Evolutionary conservation across 2,329 filamentous ascomycete species (phyloP).

Genomic region (Nothomitra cinnamomea): DNA sequence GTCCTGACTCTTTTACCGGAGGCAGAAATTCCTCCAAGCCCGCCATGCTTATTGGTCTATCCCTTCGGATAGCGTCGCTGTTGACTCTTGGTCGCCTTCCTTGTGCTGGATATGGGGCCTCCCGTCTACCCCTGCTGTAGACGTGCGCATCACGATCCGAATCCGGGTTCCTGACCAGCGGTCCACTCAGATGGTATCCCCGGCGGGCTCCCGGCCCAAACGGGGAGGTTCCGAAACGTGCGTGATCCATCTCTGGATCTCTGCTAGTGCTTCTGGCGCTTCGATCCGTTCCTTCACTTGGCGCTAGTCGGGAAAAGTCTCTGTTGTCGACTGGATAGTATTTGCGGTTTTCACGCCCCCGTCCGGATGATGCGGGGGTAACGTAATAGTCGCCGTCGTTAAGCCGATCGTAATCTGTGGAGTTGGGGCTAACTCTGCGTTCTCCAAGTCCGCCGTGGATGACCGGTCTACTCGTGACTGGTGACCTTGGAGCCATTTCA

Average conservation of each 20-base stretch:
- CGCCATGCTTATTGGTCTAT: constrained; percentile 22
- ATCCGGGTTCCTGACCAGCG: background rate
- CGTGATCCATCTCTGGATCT: background rate
- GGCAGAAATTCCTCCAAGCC: constrained; percentile 20
- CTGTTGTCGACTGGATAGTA: background rate
- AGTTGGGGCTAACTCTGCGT: background rate
- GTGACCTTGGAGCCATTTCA: background rate
- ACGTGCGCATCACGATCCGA: background rate
- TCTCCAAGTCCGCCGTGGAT: background rate
- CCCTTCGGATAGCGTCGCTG: background rate
- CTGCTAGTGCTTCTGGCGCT: background rate
- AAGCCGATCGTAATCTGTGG: background rate
- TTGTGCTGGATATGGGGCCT: background rate
- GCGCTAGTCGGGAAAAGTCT: background rate
- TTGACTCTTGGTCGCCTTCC: background rate
- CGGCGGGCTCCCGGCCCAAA: background rate
- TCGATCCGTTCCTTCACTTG: background rate
- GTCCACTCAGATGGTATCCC: background rate
- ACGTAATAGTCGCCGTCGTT: constrained; percentile 4
- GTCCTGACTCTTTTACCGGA: constrained; percentile 16
- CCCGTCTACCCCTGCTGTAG: background rate
- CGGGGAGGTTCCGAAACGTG: background rate
- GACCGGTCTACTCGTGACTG: background rate
- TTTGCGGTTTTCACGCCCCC: background rate
- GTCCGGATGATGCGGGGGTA: background rate